Conservation (phyloP, 345 rosid genomes). For the Sonneratia alba region DNA sequence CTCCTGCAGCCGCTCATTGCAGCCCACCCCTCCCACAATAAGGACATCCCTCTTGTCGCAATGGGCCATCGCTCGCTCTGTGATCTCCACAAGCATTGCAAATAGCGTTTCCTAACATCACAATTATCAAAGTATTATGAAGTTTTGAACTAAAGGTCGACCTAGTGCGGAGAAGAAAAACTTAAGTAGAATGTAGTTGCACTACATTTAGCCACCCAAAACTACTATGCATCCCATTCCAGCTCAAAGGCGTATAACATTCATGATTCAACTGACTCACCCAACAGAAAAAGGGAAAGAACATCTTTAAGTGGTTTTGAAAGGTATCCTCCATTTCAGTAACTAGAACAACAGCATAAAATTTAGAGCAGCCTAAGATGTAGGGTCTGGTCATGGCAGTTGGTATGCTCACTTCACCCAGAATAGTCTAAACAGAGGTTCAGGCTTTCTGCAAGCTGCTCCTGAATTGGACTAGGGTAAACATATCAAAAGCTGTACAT, state of each 20-base stretch:
- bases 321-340: too few species aligned
- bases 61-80: slow-evolving; percentile 95
- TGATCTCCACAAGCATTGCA: slow-evolving; percentile 96
- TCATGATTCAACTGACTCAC: too few species aligned
- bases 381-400: too few species aligned
- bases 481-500: too few species aligned
- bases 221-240: neutral
- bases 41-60: slow-evolving; percentile 87
- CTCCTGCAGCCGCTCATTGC: slow-evolving; percentile 86
- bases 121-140: neutral
- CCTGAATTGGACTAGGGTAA: too few species aligned
- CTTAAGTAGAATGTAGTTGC: neutral
- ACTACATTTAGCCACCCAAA: neutral
- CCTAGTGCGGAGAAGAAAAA: neutral
- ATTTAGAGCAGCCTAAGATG: too few species aligned
- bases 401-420: too few species aligned
- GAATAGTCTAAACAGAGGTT: too few species aligned
- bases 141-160: neutral
- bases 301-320: too few species aligned
- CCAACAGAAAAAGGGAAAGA: neutral
- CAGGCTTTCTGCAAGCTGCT: too few species aligned
- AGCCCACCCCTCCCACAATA: slow-evolving; percentile 93
- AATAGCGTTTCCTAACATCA: slow-evolving; percentile 62
- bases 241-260: too few species aligned
- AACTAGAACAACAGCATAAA: too few species aligned